These are phyloP conservation scores for Fallopia convolvulus DNA, from an alignment of 148 eudicot species.

Conservation along the genomic window DNA sequence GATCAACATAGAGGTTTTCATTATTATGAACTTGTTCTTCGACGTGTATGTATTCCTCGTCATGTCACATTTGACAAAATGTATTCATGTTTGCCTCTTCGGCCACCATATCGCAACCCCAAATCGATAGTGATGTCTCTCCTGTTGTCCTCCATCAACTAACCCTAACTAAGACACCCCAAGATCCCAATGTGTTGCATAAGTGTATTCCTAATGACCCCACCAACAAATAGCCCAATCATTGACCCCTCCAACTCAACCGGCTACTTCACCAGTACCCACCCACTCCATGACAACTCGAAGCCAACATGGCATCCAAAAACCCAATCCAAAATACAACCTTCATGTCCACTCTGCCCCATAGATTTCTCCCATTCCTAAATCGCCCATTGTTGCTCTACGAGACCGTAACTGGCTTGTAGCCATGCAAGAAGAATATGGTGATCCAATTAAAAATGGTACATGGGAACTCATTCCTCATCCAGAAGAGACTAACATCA, in stretches of 20 bases:
- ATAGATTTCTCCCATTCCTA: background rate
- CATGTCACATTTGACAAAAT: background rate
- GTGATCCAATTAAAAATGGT: background rate
- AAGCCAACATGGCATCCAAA: background rate
- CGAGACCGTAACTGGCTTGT: background rate
- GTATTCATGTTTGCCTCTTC: background rate
- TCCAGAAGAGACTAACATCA: background rate
- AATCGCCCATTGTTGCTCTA: background rate
- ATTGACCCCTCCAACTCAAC: background rate
- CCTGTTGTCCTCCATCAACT: background rate
- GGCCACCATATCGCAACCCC: background rate
- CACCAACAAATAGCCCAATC: background rate
- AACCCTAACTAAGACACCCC: too few species aligned
- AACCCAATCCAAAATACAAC: background rate
- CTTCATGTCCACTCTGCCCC: background rate
- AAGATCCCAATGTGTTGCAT: too few species aligned
- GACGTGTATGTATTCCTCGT: background rate
- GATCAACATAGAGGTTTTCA: background rate
- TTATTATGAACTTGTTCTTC: background rate
- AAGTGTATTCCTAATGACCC: background rate
- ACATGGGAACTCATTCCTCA: background rate
- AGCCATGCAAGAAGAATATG: background rate
- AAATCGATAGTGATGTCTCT: background rate
- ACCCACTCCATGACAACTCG: background rate
- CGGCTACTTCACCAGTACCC: background rate